Evolutionary conservation across 805 yeast genomes (phyloP).

Genomic region (Kodamaea nitidulidarum): DNA sequence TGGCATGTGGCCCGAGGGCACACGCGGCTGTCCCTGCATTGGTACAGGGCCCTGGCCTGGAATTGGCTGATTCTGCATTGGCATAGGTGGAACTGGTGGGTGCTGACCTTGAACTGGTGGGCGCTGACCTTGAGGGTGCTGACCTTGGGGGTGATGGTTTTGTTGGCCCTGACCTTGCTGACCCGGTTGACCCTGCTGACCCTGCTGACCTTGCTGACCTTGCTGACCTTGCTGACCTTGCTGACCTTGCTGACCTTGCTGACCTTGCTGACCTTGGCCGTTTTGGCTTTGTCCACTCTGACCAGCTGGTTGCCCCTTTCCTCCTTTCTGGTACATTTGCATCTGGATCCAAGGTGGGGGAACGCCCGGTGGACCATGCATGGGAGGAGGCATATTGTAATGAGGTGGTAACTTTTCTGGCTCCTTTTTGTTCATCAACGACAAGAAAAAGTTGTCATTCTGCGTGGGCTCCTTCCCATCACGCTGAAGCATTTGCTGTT

Average conservation of each 20-base stretch:
- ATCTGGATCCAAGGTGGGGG: constrained; percentile 8
- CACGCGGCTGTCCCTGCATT: constrained; percentile 2
- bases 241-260: constrained; percentile 14
- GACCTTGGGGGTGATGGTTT: constrained; percentile 7
- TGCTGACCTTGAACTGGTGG: constrained; percentile 2
- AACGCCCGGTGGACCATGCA: constrained; percentile 6
- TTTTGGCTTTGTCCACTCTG: neutral
- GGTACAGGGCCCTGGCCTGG: constrained; percentile 3
- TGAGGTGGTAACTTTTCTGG: neutral
- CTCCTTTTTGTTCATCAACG: constrained; percentile 39
- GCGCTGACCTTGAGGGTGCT: constrained; percentile 10
- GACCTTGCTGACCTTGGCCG: neutral
- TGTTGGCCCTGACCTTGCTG: constrained; percentile 7
- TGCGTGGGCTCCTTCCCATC: constrained; percentile 4
- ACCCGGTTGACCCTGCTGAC: constrained; percentile 2
- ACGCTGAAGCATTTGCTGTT: constrained; percentile 13
- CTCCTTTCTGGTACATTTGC: constrained; percentile 6
- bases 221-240: constrained; percentile 5
- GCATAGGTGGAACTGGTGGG: constrained; percentile 15
- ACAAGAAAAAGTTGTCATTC: constrained; percentile 34
- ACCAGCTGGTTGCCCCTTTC: constrained; percentile 5
- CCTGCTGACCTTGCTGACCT: constrained; percentile 5
- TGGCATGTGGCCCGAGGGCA: too few relatives aligned
- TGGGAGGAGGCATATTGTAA: constrained; percentile 9
- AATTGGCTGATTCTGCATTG: neutral